Evolutionary conservation across 352 stramenopile species (phyloP).

Genomic region (Pseudoperonospora humuli): DNA sequence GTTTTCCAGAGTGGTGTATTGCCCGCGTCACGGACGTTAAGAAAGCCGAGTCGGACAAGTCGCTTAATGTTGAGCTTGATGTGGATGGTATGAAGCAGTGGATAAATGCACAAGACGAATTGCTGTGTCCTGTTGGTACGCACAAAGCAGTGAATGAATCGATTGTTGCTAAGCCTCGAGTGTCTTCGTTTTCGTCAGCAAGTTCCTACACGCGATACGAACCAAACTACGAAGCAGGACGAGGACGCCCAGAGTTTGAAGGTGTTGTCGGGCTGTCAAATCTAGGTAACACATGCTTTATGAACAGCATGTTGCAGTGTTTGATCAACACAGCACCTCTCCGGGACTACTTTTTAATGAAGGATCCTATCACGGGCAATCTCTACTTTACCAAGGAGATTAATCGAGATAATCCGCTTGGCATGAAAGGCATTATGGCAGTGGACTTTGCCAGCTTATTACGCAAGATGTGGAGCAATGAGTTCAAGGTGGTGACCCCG

Average conservation of each 20-base stretch:
- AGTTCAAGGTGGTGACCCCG: constrained; percentile 78
- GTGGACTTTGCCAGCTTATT: constrained; percentile 93
- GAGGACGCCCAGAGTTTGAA: constrained; percentile 41
- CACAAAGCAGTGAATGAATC: constrained; percentile 47
- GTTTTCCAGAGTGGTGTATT: constrained; percentile 57
- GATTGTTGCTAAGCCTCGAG: constrained; percentile 6
- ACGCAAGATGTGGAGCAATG: constrained; percentile 90
- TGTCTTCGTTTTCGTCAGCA: constrained; percentile 9
- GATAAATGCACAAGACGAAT: constrained; percentile 54
- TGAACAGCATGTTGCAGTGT: constrained; percentile 88
- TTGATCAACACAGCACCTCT: constrained; percentile 90
- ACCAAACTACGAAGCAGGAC: constrained; percentile 39
- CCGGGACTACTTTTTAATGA: constrained; percentile 89
- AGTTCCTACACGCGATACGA: constrained; percentile 31
- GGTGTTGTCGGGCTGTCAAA: constrained; percentile 75
- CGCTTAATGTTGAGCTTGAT: constrained; percentile 36
- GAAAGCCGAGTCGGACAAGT: constrained; percentile 10
- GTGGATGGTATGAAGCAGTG: constrained; percentile 39
- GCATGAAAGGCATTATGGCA: constrained; percentile 90
- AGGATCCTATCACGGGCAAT: constrained; percentile 41
- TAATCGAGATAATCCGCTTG: constrained; percentile 94
- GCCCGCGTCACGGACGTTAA: constrained; percentile 32
- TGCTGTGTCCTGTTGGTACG: constrained; percentile 48
- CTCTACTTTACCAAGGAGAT: constrained; percentile 70
- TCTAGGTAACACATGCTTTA: constrained; percentile 77